Percentiles rank a stretch among this genome's conserved stretches.
phyloP scores from a whole-genome alignment of 2,329 filamentous ascomycete genomes.

The Neopestalotiopsis clavispora region DNA sequence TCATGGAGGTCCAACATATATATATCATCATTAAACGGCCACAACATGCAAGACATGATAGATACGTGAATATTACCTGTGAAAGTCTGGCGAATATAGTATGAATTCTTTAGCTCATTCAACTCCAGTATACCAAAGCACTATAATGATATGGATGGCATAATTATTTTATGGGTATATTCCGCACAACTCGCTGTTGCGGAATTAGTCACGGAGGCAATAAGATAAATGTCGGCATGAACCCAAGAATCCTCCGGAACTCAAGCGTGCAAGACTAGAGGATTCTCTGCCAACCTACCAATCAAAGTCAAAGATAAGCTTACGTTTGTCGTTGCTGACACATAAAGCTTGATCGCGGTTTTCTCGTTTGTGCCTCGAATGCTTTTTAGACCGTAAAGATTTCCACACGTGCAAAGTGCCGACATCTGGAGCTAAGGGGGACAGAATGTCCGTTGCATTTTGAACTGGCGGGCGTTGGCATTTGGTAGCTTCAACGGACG shows the following conservation, averaged over 20 bases:
- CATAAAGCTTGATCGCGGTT: not conserved
- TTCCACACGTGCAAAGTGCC: not conserved
- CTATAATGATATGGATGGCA: not conserved
- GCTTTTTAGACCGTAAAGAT: not conserved
- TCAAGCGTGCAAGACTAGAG: not conserved
- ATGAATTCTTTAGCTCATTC: not conserved
- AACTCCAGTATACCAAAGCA: not conserved
- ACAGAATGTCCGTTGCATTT: not conserved
- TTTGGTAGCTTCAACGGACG: not conserved
- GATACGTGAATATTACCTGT: too few species aligned
- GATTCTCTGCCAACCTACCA: not conserved
- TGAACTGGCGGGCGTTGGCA: not conserved
- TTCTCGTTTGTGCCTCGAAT: not conserved
- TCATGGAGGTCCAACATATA: too few species aligned
- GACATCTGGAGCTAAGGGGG: not conserved
- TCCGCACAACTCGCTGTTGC: not conserved
- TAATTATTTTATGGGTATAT: not conserved
- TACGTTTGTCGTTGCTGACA: not conserved
- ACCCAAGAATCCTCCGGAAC: not conserved
- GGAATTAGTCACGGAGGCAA: not conserved
- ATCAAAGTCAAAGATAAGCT: not conserved
- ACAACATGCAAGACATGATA: too few species aligned
- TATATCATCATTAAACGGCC: too few species aligned
- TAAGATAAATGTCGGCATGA: not conserved
- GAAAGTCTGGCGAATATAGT: too few species aligned